phyloP scores from a whole-genome alignment of 1,284 basidiomycete species.

The Microstroma glucosiphilum region DNA sequence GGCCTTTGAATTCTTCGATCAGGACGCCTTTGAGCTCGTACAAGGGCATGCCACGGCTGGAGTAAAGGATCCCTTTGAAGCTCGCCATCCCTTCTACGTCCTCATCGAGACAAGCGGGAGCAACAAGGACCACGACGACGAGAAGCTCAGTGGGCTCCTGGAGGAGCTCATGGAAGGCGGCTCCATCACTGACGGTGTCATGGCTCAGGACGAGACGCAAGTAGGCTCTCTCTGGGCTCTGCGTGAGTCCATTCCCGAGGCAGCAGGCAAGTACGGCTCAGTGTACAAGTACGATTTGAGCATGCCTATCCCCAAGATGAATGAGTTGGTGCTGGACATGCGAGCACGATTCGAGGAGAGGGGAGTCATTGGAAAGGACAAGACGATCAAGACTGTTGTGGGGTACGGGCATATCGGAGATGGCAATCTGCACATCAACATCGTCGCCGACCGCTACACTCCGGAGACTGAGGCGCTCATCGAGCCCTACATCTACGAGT shows the following conservation, averaged over 20 bases:
- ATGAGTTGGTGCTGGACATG: conserved; percentile 77
- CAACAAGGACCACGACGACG: conserved; percentile 87
- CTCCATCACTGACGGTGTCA: conserved; percentile 80
- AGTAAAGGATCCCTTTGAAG: conserved; percentile 43
- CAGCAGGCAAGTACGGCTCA: conserved; percentile 86
- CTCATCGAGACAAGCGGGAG: conserved; percentile 90
- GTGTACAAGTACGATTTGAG: conserved; percentile 98
- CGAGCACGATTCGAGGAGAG: conserved; percentile 67
- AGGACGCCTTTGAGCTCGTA: conserved; percentile 77
- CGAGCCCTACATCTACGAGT: conserved; percentile 92
- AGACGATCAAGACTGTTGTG: conserved; percentile 61
- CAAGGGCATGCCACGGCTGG: conserved; percentile 58
- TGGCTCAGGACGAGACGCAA: conserved; percentile 86
- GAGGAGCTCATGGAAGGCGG: conserved; percentile 71
- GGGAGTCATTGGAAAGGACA: conserved; percentile 63
- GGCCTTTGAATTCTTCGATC: conserved; percentile 95
- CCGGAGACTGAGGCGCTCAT: conserved; percentile 76
- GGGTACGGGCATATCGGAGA: conserved; percentile 97
- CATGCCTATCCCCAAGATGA: conserved; percentile 80
- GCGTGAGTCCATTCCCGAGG: conserved; percentile 89
- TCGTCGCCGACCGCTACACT: conserved; percentile 77
- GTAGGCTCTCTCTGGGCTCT: conserved; percentile 85
- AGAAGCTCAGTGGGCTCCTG: conserved; percentile 82
- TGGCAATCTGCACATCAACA: conserved; percentile 91
- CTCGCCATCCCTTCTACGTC: conserved; percentile 61